Evolutionary conservation across 768 basidiomycete species (phyloP), one percentile per base, ranked within the genome.

Genomic region (Pleurotus giganteus): DNA sequence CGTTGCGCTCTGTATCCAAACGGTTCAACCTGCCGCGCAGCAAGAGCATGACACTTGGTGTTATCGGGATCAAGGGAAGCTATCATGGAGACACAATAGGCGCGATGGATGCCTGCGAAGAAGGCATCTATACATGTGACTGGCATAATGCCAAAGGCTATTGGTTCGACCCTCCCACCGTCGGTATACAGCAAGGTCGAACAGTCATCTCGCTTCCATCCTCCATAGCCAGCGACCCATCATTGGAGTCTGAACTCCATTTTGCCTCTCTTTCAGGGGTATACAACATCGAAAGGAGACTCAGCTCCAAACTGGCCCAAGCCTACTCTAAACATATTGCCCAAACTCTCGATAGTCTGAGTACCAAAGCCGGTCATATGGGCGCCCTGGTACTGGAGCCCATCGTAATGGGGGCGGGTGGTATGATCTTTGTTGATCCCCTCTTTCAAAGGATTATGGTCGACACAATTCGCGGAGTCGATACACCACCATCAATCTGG

Each of bases 51-150:
- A 69, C 73, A 23, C 72, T 94, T 3, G 91, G 90, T 3, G 81
- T 98, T 1, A 66, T 98, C 2, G 96, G 96, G 0, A 63, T 98
- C 39, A 87, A 84, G 60, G 96, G 96, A 4, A 93, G 93, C 64
- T 98, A 98, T 71, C 96, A 98, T 63, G 96, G 96, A 1, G 96
- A 98, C 68, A 98, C 96, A 11, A 95, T 98, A 57, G 96, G 96
- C 0, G 87, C 88, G 2, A 98, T 98, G 96, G 92, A 98, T 60
- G 95, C 96, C 5, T 89, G 85, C 59, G 87, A 90, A 64, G 91
- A 95, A 62, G 89, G 91, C 7, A 87, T 95, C 1, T 98, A 89
- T 69, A 89, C 89, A 1, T 97, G 94, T 60, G 96, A 98, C 68
- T 98, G 96, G 95, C 94, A 98, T 67, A 73, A 87, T 52, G 88